Base-by-base conservation (phyloP, 2,329 filamentous ascomycete species). In the Apiospora saccharicola region DNA sequence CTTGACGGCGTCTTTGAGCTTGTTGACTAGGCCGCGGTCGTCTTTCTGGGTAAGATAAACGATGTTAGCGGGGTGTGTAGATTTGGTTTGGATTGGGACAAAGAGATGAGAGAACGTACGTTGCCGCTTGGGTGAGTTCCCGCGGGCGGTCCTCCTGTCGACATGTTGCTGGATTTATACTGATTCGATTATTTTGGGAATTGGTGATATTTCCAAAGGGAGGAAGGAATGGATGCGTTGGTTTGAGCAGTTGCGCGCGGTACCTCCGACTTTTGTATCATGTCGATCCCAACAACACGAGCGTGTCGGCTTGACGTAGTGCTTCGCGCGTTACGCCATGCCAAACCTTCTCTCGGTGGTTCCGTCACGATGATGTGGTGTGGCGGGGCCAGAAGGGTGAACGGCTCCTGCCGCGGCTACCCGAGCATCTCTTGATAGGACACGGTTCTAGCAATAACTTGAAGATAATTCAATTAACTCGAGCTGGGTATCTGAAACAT, bases 1-100 rank as follows among this genome's bases (percentile, higher is more conserved):
- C 44, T 69, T 69, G 67, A 69, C 49, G 67, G 67, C 44, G 44
- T 24, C 44, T 49, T 69, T 69, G 16, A 69, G 24, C 44, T 49
- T 69, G 44, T 10, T 13, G 26, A 69, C 19, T 14, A 69, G 44
- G 16, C 67, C 67, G 44, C 44, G 24, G 24, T 49, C 30, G 7
- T 30, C 44, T 19, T 69, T 46, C 44, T 46, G n/a, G 6, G 26
- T 1, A 8, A 6, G 46, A 13, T 26, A 16, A 22, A 13, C 14
- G 12, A 1, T 3, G 24, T 26, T 1, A 53, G 16, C 14, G 13
- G 51, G 13, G 12, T 53, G 24, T 4, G 0, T 5, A 4, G 12
- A 7, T 47, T 22, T 22, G 46, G 12, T 24, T 14, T 30, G 24
- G 8, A 4, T 1, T 30, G n/a, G n/a, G n/a, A 12, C 4, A 53